These are phyloP conservation scores for Elaeis guineensis DNA, from an alignment of 176 grass and related monocot genomes.

Conservation along the genomic window DNA sequence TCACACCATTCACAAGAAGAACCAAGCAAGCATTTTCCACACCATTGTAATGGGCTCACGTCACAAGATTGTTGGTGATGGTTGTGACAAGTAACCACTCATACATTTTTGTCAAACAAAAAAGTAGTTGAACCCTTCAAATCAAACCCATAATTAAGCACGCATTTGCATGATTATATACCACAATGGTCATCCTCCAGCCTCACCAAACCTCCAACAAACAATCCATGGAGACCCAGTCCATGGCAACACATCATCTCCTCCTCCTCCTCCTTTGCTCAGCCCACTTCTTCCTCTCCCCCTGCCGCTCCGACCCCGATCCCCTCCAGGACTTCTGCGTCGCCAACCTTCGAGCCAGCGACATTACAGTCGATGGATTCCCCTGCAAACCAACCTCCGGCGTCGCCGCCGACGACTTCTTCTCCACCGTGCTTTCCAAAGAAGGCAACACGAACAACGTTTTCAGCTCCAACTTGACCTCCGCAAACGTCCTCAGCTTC, in stretches of 20 bases:
- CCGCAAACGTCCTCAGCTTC: constrained; percentile 60
- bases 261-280: neutral
- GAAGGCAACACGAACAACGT: constrained; percentile 29
- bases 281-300: no score
- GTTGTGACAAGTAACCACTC: no score
- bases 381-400: constrained; percentile 48
- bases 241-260: neutral
- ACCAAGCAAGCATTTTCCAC: no score
- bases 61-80: no score
- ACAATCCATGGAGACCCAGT: neutral
- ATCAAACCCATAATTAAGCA: no score
- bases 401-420: constrained; percentile 72
- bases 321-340: constrained; percentile 84
- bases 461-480: constrained; percentile 16
- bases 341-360: constrained; percentile 3
- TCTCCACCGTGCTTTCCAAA: constrained; percentile 30
- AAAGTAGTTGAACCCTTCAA: no score
- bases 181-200: neutral
- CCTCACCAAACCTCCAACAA: neutral
- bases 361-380: constrained; percentile 33
- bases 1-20: no score
- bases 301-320: constrained; percentile 34
- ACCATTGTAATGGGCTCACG: no score
- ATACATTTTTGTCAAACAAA: no score
- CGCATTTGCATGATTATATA: no score